Percentiles rank a stretch among this genome's conserved stretches.
Conservation (phyloP, 1,139 yeast species). For the Yamadazyma kanchanaburiensis region DNA sequence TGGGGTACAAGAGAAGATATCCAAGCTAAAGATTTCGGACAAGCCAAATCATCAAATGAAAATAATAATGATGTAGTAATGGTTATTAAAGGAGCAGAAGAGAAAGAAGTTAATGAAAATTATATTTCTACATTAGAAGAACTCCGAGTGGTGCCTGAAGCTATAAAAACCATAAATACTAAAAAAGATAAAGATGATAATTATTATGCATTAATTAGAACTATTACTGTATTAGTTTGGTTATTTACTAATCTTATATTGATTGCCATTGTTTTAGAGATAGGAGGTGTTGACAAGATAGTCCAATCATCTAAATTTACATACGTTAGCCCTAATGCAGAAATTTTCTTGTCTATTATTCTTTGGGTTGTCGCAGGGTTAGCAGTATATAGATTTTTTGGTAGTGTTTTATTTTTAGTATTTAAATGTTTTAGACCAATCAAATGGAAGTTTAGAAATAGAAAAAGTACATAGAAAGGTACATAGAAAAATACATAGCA, state of each 20-base stretch:
- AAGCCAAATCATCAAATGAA: constrained; percentile 53
- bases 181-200: constrained; percentile 33
- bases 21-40: constrained; percentile 63
- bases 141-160: constrained; percentile 30
- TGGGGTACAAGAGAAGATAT: constrained; percentile 87
- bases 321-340: constrained; percentile 34
- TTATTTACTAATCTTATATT: constrained; percentile 43
- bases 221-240: constrained; percentile 47
- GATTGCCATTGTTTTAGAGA: constrained; percentile 39
- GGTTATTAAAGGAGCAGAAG: constrained; percentile 61
- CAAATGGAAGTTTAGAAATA: constrained; percentile 30
- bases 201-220: constrained; percentile 44
- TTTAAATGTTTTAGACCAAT: constrained; percentile 38
- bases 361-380: constrained; percentile 50
- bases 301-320: constrained; percentile 15
- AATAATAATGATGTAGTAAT: constrained; percentile 62
- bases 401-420: constrained; percentile 36
- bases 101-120: constrained; percentile 54
- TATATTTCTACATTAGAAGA: constrained; percentile 51
- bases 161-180: constrained; percentile 16
- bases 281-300: constrained; percentile 37
- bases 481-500: no score
- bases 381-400: constrained; percentile 41
- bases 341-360: constrained; percentile 40
- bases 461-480: no score